These are phyloP conservation scores for Scenedesmus sp. DNA, from an alignment of 163 green algal species.

Conservation along the genomic window DNA sequence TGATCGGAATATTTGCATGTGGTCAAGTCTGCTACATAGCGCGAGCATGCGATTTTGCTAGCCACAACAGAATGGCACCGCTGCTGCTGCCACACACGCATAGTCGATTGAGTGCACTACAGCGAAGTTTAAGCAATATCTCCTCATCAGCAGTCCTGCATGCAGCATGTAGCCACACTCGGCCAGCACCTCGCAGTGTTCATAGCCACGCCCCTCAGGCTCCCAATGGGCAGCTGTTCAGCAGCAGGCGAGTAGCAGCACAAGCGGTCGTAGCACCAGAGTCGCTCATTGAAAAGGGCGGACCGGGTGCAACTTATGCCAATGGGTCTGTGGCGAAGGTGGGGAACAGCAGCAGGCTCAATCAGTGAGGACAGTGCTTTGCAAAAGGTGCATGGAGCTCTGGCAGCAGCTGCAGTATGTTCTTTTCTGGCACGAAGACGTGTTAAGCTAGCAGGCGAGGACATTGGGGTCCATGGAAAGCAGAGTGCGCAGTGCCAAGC, in stretches of 20 bases:
- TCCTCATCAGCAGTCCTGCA: background rate
- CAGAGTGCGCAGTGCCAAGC: background rate
- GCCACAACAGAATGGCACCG: background rate
- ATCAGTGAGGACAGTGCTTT: background rate
- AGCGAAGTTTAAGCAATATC: background rate
- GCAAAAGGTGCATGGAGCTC: background rate
- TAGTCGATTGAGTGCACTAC: background rate
- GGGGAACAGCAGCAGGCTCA: background rate
- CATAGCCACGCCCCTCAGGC: background rate
- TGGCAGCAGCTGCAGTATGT: background rate
- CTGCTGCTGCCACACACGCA: slow-evolving; percentile 5
- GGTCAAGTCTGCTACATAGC: background rate
- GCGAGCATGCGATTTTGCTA: background rate
- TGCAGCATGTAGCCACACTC: background rate
- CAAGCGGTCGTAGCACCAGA: slow-evolving; percentile 43
- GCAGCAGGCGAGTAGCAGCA: background rate
- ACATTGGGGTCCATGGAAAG: background rate
- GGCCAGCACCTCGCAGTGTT: background rate
- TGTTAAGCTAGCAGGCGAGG: background rate
- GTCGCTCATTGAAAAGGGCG: slow-evolving; percentile 59
- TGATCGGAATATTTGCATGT: background rate
- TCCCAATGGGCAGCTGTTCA: background rate
- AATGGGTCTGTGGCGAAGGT: slow-evolving; percentile 64
- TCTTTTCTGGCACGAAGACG: background rate
- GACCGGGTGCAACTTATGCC: slow-evolving; percentile 57